Base-by-base conservation (phyloP, 106 monocot genomes). In the Agapanthus africanus region DNA sequence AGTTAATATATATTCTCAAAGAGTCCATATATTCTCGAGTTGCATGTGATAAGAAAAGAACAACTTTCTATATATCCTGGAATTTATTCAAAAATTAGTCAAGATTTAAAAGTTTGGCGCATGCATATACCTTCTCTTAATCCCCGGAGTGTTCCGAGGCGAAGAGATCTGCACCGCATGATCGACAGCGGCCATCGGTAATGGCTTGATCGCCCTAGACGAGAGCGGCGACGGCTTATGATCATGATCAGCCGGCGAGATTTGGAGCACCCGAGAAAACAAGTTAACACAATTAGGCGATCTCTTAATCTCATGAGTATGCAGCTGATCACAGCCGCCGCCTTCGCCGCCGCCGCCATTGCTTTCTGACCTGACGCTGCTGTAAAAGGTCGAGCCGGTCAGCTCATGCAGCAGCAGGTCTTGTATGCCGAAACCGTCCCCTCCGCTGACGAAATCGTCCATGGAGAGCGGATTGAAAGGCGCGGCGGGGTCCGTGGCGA, bases 41-140 rank as follows among this genome's bases (percentile, higher is more conserved):
- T n/a, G n/a, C n/a, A n/a, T n/a, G n/a, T n/a, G n/a, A n/a, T n/a
- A n/a, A 47, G 19, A n/a, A n/a, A n/a, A n/a, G n/a, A n/a, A n/a
- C n/a, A n/a, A n/a, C 46, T 47, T 47, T 47, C 46, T 47, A 47
- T 47, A n/a, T n/a, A n/a, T n/a, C 46, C 19, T 5, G 4, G 46
- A 47, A 47, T 19, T 47, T 2, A 47, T 19, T 47, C 46, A 47
- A 47, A 47, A 0, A 15, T 5, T n/a, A n/a, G n/a, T n/a, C n/a
- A n/a, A n/a, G n/a, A n/a, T n/a, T n/a, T n/a, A n/a, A n/a, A n/a
- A n/a, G n/a, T n/a, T n/a, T n/a, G n/a, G n/a, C n/a, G n/a, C n/a
- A n/a, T n/a, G n/a, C n/a, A n/a, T 47, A n/a, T 81, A 93, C 94
- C 94, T 94, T 79, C 88, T 40, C 61, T 91, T 94, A 66, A 85